Evolutionary conservation across 164 flowering plant genomes (phyloP).

Genomic region (Tinospora cordifolia): DNA sequence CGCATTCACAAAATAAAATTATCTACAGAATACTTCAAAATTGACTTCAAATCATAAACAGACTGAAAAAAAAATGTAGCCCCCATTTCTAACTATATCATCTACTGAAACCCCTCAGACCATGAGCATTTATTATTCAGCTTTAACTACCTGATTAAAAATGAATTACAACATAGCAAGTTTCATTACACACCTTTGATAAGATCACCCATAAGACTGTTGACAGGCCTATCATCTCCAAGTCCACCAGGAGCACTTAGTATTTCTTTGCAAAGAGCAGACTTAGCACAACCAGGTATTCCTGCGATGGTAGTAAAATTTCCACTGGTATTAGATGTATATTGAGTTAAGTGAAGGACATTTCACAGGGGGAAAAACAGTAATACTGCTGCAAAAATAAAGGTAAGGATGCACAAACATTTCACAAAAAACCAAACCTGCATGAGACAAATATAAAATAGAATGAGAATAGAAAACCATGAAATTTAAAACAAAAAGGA

Average conservation of each 20-base stretch:
- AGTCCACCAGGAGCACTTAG: conserved; percentile 50
- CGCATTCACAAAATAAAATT: too few species aligned
- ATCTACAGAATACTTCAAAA: not conserved
- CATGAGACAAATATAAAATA: too few species aligned
- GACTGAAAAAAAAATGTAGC: too few species aligned
- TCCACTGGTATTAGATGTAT: not conserved
- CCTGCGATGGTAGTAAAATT: conserved; percentile 34
- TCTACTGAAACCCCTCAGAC: not conserved
- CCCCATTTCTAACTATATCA: too few species aligned
- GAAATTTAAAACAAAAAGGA: too few species aligned
- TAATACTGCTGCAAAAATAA: not conserved
- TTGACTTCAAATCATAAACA: not conserved
- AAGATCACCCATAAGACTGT: conserved; percentile 92
- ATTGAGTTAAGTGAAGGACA: not conserved
- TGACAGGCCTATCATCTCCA: conserved; percentile 78
- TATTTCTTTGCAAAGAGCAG: conserved; percentile 88
- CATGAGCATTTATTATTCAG: not conserved
- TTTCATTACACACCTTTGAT: conserved; percentile 55
- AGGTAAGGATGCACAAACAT: not conserved
- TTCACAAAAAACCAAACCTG: too few species aligned
- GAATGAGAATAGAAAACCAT: too few species aligned
- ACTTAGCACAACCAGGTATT: conserved; percentile 97
- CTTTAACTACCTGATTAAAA: not conserved
- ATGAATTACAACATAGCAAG: not conserved
- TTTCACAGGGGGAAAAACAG: not conserved